A percentile compares a stretch with the other conserved stretches of the same genome.
These are phyloP conservation scores for Echites panduratus DNA, from an alignment of 257 asterid species.

Conservation along the genomic window DNA sequence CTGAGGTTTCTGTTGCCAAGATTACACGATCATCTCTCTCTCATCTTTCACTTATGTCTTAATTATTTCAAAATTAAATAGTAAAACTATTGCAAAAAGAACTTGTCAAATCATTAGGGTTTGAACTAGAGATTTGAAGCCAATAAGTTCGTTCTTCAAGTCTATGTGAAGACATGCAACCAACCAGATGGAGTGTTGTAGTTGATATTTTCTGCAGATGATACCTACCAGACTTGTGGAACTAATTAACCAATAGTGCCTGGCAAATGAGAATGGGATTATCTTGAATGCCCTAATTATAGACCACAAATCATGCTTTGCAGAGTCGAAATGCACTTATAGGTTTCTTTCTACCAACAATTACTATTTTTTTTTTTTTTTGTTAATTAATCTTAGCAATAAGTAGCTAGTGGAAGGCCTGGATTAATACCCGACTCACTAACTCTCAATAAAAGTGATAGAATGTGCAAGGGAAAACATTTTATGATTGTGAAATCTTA, in stretches of 20 bases:
- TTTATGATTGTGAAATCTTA: constrained; percentile 20
- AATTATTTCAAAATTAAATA: no score
- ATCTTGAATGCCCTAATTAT: background rate
- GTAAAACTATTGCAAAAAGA: no score
- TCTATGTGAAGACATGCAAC: constrained; percentile 8
- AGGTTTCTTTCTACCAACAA: constrained; percentile 43
- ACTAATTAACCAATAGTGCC: background rate
- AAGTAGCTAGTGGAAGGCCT: constrained; percentile 34
- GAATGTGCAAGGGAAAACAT: background rate
- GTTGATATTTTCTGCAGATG: background rate
- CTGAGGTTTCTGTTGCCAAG: background rate
- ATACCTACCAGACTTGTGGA: no score
- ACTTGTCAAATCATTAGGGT: no score
- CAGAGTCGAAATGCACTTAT: constrained; percentile 45
- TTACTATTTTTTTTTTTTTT: no score
- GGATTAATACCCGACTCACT: constrained; percentile 59
- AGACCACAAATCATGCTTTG: constrained; percentile 25
- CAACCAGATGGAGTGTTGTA: constrained; percentile 26
- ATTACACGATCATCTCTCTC: no score
- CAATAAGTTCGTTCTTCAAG: no score
- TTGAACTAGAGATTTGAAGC: no score
- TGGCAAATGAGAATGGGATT: background rate
- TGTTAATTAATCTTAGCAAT: background rate
- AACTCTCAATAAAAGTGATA: constrained; percentile 6
- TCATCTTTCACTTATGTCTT: no score